A percentile compares a stretch with the other conserved stretches of the same genome.
phyloP scores from a whole-genome alignment of 139 green algal genomes.

The Pleodorina starrii region DNA sequence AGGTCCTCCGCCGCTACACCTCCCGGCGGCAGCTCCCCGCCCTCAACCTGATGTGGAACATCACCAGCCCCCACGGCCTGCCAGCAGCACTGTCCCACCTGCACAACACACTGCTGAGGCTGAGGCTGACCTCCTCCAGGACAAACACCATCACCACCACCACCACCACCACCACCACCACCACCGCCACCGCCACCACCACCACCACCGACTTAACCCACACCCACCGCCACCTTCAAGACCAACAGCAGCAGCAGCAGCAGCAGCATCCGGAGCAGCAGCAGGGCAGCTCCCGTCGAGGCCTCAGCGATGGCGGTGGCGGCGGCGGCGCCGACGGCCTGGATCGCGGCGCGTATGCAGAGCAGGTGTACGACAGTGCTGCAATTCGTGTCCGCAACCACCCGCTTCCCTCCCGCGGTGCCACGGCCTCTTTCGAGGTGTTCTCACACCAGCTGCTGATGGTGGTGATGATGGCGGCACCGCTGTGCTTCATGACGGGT shows the following conservation, averaged over 20 bases:
- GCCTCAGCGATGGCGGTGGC: no score
- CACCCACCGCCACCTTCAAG: background rate
- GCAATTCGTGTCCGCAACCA: slow-evolving; percentile 6
- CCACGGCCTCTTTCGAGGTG: background rate
- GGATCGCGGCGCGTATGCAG: background rate
- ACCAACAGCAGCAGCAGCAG: background rate
- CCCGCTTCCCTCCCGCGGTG: slow-evolving; percentile 16
- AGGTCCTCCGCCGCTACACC: background rate
- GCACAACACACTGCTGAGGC: background rate
- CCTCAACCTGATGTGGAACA: slow-evolving; percentile 41
- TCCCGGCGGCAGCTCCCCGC: background rate
- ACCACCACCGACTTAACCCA: background rate
- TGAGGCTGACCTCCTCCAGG: background rate
- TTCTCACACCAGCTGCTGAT: slow-evolving; percentile 14
- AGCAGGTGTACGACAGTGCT: background rate
- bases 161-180: background rate
- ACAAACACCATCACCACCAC: background rate
- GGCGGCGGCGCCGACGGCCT: no score
- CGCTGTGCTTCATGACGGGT: slow-evolving; percentile 20
- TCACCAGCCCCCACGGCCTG: slow-evolving; percentile 1
- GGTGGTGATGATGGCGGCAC: background rate
- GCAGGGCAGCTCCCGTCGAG: background rate
- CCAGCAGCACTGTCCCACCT: background rate
- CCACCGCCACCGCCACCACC: background rate
- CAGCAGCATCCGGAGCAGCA: background rate